Percentiles rank a stretch among this genome's conserved stretches.
These are phyloP conservation scores for Silybum marianum DNA, from an alignment of 129 eudicot genomes.

Conservation along the genomic window DNA sequence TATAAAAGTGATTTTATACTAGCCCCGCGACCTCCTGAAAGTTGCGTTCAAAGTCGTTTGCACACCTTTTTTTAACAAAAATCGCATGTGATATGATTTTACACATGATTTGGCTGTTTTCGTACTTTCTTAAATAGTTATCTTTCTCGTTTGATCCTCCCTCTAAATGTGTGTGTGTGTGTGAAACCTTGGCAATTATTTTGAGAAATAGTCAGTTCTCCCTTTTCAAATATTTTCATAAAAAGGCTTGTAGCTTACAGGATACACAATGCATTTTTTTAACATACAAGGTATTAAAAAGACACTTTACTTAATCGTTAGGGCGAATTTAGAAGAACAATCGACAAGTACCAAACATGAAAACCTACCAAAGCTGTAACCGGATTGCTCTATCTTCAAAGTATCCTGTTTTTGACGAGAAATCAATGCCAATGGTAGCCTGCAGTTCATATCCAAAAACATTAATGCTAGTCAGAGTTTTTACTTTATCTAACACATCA, in stretches of 20 bases:
- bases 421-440: conserved; percentile 89
- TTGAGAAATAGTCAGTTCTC: not conserved
- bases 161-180: too few relatives aligned
- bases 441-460: conserved; percentile 33
- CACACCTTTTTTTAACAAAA: too few relatives aligned
- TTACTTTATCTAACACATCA: too few relatives aligned
- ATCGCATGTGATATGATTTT: too few relatives aligned
- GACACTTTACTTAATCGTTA: not conserved
- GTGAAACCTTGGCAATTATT: not conserved
- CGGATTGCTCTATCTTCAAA: conserved; percentile 84
- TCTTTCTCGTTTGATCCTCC: too few relatives aligned
- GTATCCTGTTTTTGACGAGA: conserved; percentile 77
- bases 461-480: not conserved
- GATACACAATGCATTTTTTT: not conserved
- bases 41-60: too few relatives aligned
- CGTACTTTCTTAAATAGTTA: too few relatives aligned
- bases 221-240: not conserved
- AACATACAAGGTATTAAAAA: not conserved
- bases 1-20: too few relatives aligned
- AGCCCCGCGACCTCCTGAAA: too few relatives aligned
- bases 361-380: conserved; percentile 72
- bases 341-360: conserved; percentile 3
- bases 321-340: not conserved
- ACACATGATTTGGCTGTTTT: too few relatives aligned
- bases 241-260: not conserved